These are phyloP conservation scores for Hypoxylon sp. DNA, from an alignment of 2,329 filamentous ascomycete genomes.

Conservation along the genomic window DNA sequence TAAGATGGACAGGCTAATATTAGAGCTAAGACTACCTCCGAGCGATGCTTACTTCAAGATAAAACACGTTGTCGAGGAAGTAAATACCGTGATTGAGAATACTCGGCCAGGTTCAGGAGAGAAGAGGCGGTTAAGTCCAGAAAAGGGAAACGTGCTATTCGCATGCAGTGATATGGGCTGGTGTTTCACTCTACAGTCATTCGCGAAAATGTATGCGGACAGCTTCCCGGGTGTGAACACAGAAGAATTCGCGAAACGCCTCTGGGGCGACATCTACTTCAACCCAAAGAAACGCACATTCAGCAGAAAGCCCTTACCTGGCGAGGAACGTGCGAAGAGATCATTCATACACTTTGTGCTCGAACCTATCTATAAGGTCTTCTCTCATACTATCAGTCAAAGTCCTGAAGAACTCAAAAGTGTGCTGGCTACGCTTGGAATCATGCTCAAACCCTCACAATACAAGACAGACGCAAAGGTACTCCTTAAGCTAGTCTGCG, in stretches of 20 bases:
- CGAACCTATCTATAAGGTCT: conserved; percentile 98
- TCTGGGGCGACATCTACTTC: conserved; percentile 98
- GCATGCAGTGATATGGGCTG: conserved; percentile 94
- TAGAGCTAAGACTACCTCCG: conserved; percentile 94
- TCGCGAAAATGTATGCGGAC: conserved; percentile 96
- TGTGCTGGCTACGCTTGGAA: conserved; percentile 84
- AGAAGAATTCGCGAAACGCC: conserved; percentile 83
- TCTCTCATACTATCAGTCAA: conserved; percentile 93
- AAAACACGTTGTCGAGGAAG: conserved; percentile 98
- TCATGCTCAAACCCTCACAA: conserved; percentile 90
- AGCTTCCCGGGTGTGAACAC: conserved; percentile 86
- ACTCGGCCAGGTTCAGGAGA: conserved; percentile 86
- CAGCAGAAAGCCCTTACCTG: conserved; percentile 78
- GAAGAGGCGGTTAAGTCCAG: conserved; percentile 86
- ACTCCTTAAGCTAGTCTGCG: conserved; percentile 89
- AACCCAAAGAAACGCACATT: conserved; percentile 93
- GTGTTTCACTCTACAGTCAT: conserved; percentile 95
- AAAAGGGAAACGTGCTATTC: conserved; percentile 98
- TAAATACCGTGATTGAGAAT: conserved; percentile 95
- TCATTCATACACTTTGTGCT: conserved; percentile 96
- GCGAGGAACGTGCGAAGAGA: conserved; percentile 84
- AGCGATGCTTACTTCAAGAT: conserved; percentile 99
- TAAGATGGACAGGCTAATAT: conserved; percentile 95
- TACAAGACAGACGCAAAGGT: conserved; percentile 92
- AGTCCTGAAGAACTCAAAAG: conserved; percentile 86